These are phyloP conservation scores for Aspergillus carlsbadensis DNA, from an alignment of 495 filamentous ascomycete genomes.

Conservation along the genomic window DNA sequence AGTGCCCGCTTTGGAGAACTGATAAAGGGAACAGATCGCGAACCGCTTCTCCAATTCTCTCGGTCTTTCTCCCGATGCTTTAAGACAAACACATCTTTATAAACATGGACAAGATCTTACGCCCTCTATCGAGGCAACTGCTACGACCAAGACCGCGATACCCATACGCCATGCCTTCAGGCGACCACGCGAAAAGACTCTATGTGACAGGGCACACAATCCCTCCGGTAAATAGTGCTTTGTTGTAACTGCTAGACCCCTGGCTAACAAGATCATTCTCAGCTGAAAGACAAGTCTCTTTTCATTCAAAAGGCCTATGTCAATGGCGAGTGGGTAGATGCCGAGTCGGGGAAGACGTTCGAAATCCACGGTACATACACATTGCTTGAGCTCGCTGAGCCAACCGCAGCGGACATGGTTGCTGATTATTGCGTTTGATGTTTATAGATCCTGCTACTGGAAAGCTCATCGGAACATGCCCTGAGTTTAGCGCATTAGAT, in stretches of 20 bases:
- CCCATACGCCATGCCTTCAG: conserved; percentile 38
- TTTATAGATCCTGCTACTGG: conserved; percentile 73
- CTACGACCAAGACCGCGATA: conserved; percentile 38
- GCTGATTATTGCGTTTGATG: not conserved
- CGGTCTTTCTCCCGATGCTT: not conserved
- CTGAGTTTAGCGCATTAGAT: conserved; percentile 75
- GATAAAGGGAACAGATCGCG: conserved; percentile 7
- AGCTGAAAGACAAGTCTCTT: conserved; percentile 82
- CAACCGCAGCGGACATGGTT: not conserved
- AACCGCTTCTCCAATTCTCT: not conserved
- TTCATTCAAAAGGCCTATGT: conserved; percentile 82
- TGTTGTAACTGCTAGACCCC: not conserved
- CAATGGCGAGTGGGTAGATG: conserved; percentile 79
- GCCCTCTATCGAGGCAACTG: conserved; percentile 41
- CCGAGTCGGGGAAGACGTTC: conserved; percentile 76
- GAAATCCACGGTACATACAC: conserved; percentile 61
- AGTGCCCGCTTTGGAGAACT: not conserved
- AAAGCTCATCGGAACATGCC: conserved; percentile 75
- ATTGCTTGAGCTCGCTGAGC: not conserved
- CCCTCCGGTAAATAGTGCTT: conserved; percentile 34
- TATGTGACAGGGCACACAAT: conserved; percentile 43
- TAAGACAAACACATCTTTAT: not conserved
- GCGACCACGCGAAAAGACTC: conserved; percentile 34
- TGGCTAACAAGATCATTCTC: conserved; percentile 4
- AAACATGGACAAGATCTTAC: conserved; percentile 42